These are phyloP conservation scores for Pseudogymnoascus sp. DNA, from an alignment of 2,329 filamentous ascomycete species.

Conservation along the genomic window DNA sequence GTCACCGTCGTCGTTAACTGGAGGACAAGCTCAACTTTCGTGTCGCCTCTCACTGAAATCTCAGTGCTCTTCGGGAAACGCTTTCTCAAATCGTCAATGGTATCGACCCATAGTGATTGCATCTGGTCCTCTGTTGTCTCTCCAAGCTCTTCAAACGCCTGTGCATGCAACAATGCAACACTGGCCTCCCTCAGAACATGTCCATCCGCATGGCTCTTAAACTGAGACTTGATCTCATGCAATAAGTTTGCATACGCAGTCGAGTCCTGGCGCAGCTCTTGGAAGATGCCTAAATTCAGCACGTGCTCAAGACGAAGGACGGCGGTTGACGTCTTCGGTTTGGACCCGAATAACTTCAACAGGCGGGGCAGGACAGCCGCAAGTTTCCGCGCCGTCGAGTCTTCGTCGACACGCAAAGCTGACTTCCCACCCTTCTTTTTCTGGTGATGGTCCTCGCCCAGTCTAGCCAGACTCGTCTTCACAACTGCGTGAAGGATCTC, in stretches of 20 bases:
- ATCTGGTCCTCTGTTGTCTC: slow-evolving; percentile 78
- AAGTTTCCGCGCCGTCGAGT: slow-evolving; percentile 69
- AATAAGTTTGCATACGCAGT: slow-evolving; percentile 71
- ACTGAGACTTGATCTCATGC: slow-evolving; percentile 89
- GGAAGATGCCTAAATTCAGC: slow-evolving; percentile 79
- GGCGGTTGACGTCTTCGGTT: slow-evolving; percentile 74
- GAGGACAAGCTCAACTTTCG: slow-evolving; percentile 55
- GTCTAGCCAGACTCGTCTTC: slow-evolving; percentile 59
- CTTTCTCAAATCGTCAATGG: slow-evolving; percentile 63
- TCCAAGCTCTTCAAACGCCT: slow-evolving; percentile 78
- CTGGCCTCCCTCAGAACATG: slow-evolving; percentile 78
- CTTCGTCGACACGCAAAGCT: slow-evolving; percentile 51
- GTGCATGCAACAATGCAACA: slow-evolving; percentile 72
- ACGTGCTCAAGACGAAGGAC: slow-evolving; percentile 80
- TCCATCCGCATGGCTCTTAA: slow-evolving; percentile 83
- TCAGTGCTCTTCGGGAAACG: slow-evolving; percentile 41
- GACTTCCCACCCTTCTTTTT: slow-evolving; percentile 44
- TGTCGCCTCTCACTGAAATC: slow-evolving; percentile 60
- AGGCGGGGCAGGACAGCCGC: slow-evolving; percentile 74
- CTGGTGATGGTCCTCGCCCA: slow-evolving; percentile 54
- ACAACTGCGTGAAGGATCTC: slow-evolving; percentile 81
- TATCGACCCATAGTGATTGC: slow-evolving; percentile 76
- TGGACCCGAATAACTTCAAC: slow-evolving; percentile 87
- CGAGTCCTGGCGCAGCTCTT: slow-evolving; percentile 79
- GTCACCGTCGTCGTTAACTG: slow-evolving; percentile 66